Conservation (phyloP, 176 grass and related monocot species). For the Carex cristatella region DNA sequence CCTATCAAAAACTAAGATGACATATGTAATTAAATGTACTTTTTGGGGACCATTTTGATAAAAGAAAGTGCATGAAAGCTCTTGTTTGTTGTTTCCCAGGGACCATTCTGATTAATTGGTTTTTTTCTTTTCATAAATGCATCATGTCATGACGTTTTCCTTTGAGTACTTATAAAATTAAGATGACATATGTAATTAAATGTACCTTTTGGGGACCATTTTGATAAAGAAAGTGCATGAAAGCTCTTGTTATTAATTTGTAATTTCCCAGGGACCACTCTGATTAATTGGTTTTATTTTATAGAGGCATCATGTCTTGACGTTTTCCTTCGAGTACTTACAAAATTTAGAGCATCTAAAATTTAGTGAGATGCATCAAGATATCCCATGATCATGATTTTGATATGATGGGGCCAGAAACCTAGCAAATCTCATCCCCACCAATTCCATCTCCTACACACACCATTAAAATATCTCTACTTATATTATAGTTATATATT, state of each 20-base stretch:
- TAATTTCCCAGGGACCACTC: too few relatives aligned
- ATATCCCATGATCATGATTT: background rate
- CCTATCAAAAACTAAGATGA: too few relatives aligned
- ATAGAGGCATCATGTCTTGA: background rate
- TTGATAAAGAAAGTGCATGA: too few relatives aligned
- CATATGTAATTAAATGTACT: too few relatives aligned
- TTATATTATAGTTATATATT: background rate
- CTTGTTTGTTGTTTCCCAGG: too few relatives aligned
- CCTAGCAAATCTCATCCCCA: background rate
- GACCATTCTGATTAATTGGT: too few relatives aligned
- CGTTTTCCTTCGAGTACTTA: background rate
- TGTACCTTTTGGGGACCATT: background rate
- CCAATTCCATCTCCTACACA: background rate
- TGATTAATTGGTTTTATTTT: background rate
- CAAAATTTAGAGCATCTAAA: background rate
- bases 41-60: background rate
- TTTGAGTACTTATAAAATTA: background rate
- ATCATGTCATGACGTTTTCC: background rate
- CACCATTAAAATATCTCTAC: background rate
- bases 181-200: too few relatives aligned
- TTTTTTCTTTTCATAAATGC: background rate
- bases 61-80: too few relatives aligned
- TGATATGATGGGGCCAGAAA: background rate
- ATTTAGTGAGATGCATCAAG: background rate
- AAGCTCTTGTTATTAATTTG: too few relatives aligned